Evolutionary conservation across 2,329 filamentous ascomycete species (phyloP).

Genomic region (Claviceps humidiphila): DNA sequence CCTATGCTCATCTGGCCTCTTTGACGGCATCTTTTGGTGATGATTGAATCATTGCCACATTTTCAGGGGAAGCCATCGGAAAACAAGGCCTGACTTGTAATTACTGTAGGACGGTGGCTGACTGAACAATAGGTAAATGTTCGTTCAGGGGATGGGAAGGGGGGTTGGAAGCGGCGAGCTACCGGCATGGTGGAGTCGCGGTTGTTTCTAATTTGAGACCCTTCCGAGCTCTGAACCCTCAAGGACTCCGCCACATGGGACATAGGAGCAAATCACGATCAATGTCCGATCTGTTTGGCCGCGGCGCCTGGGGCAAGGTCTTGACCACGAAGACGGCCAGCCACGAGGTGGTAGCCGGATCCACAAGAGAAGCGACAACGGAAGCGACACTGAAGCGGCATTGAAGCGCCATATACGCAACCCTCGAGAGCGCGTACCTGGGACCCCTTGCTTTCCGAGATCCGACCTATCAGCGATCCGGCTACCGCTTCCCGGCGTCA

Average conservation of each 20-base stretch:
- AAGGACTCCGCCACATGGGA: not conserved
- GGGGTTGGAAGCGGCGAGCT: not conserved
- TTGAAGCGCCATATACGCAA: not conserved
- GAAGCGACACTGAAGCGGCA: not conserved
- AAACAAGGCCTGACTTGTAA: not conserved
- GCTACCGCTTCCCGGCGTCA: too few relatives aligned
- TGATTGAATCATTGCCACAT: not conserved
- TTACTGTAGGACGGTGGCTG: not conserved
- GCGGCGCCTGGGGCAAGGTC: not conserved
- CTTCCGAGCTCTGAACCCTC: not conserved
- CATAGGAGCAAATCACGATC: not conserved
- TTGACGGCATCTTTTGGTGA: not conserved
- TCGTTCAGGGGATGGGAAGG: not conserved
- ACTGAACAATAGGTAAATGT: not conserved
- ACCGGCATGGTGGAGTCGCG: not conserved
- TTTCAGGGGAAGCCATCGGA: not conserved
- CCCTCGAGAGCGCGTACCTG: constrained; percentile 2
- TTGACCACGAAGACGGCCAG: not conserved
- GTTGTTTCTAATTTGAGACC: not conserved
- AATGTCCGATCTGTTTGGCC: not conserved
- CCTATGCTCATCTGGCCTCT: not conserved
- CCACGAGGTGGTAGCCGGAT: not conserved
- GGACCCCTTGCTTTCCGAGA: not conserved
- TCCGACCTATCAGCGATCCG: too few relatives aligned
- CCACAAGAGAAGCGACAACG: not conserved